Conservation (phyloP, 2,329 filamentous ascomycete genomes). For the Didymosphaeria variabile region DNA sequence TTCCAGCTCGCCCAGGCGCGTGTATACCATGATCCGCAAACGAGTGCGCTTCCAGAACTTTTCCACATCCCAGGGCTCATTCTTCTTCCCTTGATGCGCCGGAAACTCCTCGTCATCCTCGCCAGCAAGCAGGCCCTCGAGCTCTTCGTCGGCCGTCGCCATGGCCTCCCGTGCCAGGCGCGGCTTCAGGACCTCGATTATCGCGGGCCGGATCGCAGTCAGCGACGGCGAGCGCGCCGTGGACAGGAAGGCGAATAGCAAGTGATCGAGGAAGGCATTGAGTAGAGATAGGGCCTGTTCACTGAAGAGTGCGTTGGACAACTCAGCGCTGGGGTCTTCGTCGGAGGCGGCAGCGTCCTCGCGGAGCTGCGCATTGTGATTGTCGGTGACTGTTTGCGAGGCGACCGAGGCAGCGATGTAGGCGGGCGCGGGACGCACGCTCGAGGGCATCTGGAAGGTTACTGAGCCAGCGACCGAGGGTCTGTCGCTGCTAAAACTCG, state of each 20-base stretch:
- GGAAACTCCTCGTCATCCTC: constrained; percentile 63
- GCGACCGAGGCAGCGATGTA: constrained; percentile 91
- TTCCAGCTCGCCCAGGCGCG: constrained; percentile 93
- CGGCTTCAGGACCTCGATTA: constrained; percentile 86
- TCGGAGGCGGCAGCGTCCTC: constrained; percentile 72
- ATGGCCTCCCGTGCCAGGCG: constrained; percentile 88
- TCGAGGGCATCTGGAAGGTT: constrained; percentile 69
- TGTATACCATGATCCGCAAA: constrained; percentile 97
- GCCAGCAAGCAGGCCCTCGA: constrained; percentile 87
- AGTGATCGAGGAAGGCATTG: constrained; percentile 92
- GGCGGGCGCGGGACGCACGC: constrained; percentile 77
- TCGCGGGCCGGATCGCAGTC: constrained; percentile 77
- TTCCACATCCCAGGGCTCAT: constrained; percentile 84
- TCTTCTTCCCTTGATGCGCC: constrained; percentile 35
- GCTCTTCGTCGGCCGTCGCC: constrained; percentile 82
- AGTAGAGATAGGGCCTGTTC: constrained; percentile 77
- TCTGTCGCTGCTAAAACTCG: constrained; percentile 75
- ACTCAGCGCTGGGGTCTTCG: constrained; percentile 64
- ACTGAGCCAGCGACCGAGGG: constrained; percentile 65
- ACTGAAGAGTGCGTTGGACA: constrained; percentile 77
- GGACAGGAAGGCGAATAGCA: constrained; percentile 90
- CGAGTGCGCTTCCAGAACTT: constrained; percentile 93
- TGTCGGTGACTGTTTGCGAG: constrained; percentile 88
- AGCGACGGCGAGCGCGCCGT: constrained; percentile 81
- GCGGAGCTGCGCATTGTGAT: constrained; percentile 78